Base-by-base conservation (phyloP, 345 rosid genomes). In the Trapa bicornis region DNA sequence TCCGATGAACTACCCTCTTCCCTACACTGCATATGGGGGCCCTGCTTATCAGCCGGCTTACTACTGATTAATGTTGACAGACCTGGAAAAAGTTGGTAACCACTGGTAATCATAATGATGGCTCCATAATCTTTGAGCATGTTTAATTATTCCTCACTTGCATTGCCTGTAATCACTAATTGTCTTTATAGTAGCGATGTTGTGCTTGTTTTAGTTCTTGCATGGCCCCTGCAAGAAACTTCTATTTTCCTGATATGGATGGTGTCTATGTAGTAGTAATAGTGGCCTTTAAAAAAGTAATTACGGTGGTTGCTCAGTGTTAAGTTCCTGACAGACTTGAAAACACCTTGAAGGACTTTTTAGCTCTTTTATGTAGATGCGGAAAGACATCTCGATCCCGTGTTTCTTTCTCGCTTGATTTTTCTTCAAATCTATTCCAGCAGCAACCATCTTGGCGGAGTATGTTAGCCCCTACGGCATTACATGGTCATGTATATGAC, bases 31-130 rank as follows among this genome's bases (percentile, higher is more conserved):
- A 50, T 84, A 84, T 32, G 72, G 84, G 70, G 87, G 86, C 72
- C 90, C 87, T 56, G 84, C 88, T 79, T 84, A 85, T 82, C 90
- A 82, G 80, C 88, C 75, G 83, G 94, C 90, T 82, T 87, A 85
- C 86, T 87, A 84, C 90, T 77, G 90, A 82, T 85, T 75, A 72
- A 73, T 81, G 38, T 63, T 70, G 73, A 70, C 72, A 69, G 62
- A 69, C 72, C 37, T 79, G 75, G 17, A 56, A 58, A 80, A 76
- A 74, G 86, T 77, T 78, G 86, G 93, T 87, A 85, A 87, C 87
- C 80, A 85, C 93, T 85, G 89, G 83, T 83, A 32, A 80, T 69
- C 75, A 77, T 78, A 84, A 81, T 85, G 65, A 73, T 64, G 76
- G 70, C 83, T 6, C 66, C 72, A 53, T 66, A 68, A 78, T 75